Conservation (phyloP, 306 rosid genomes). For the Acacia acuminata region DNA sequence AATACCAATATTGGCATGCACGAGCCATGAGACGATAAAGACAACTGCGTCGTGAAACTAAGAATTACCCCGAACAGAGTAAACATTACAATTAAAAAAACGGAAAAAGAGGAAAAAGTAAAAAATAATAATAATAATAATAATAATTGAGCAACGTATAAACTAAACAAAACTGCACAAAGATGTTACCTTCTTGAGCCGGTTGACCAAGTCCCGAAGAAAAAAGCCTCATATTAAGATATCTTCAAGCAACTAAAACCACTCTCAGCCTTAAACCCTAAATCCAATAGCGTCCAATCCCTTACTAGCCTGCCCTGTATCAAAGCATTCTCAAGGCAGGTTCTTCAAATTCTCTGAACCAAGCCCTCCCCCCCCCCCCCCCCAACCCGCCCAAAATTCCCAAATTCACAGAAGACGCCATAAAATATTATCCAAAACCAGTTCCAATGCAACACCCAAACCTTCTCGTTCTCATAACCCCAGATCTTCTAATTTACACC, state of each 20-base stretch:
- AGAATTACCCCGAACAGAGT: constrained; percentile 6
- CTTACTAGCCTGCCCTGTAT: neutral
- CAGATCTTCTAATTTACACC: constrained; percentile 44
- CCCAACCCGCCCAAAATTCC: constrained; percentile 32
- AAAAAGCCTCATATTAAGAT: constrained; percentile 51
- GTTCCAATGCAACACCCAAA: constrained; percentile 56
- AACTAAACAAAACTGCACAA: constrained; percentile 4
- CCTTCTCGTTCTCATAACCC: constrained; percentile 53
- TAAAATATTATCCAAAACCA: constrained; percentile 59
- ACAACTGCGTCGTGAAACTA: neutral
- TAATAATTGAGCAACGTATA: neutral
- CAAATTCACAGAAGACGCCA: constrained; percentile 24
- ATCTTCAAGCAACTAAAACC: constrained; percentile 35
- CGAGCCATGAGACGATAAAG: constrained; percentile 21
- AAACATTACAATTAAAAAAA: neutral
- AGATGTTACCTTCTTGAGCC: constrained; percentile 51
- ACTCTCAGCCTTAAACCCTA: constrained; percentile 28
- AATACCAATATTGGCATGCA: constrained; percentile 20
- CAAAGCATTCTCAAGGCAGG: constrained; percentile 15
- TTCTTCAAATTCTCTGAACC: constrained; percentile 21
- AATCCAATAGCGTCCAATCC: constrained; percentile 31
- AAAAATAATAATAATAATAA: neutral
- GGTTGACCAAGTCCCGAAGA: constrained; percentile 55
- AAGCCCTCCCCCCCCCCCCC: constrained; percentile 47
- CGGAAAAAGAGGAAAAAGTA: neutral